Evolutionary conservation across 495 filamentous ascomycete genomes (phyloP).

Genomic region (Penicillium subrubescens): DNA sequence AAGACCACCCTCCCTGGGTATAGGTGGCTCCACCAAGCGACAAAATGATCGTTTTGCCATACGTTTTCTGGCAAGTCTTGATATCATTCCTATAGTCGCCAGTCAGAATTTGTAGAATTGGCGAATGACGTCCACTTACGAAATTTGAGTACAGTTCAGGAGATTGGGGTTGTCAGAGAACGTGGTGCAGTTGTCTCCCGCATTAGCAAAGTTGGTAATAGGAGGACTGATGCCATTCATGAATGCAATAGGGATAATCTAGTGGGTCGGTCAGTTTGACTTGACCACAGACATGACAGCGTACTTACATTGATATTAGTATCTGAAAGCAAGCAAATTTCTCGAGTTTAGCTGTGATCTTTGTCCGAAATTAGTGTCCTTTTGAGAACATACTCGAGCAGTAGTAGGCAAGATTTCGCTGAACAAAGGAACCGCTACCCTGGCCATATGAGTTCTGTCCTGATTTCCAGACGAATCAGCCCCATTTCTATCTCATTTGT

Average conservation of each 20-base stretch:
- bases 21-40: conserved; percentile 24
- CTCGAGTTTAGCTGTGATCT: not conserved
- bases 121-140: not conserved
- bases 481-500: not conserved
- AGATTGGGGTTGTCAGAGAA: conserved; percentile 17
- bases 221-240: conserved; percentile 8
- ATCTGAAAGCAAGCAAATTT: not conserved
- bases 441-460: conserved; percentile 1
- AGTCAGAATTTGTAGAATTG: not conserved
- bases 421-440: not conserved
- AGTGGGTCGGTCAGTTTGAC: not conserved
- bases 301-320: not conserved
- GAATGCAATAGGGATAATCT: conserved; percentile 9
- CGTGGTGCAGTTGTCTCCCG: conserved; percentile 51
- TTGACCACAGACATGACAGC: not conserved
- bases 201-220: conserved; percentile 55
- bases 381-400: not conserved
- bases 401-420: not conserved
- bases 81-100: not conserved
- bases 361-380: not conserved
- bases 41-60: conserved; percentile 23
- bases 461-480: not conserved
- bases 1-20: conserved; percentile 50
- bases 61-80: not conserved
- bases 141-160: not conserved